phyloP scores from a whole-genome alignment of 2,329 filamentous ascomycete genomes.

The Cladosporium halotolerans region DNA sequence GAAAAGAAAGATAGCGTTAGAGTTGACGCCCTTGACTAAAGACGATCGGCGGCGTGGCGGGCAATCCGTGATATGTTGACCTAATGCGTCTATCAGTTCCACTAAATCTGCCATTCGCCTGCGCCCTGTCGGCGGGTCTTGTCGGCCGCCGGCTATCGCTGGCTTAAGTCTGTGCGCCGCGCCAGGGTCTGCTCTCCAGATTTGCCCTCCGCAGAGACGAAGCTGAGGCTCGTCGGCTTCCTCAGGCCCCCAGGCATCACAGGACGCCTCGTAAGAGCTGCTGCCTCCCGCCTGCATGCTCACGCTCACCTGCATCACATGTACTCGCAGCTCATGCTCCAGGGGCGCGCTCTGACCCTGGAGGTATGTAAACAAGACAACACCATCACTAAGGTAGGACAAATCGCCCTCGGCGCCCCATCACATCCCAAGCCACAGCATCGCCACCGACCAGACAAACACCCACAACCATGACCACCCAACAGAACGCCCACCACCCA shows the following conservation, averaged over 20 bases:
- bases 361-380: too few species aligned
- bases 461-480: background rate
- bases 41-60: background rate
- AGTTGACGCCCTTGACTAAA: slow-evolving; percentile 8
- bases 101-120: background rate
- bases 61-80: slow-evolving; percentile 1
- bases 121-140: background rate
- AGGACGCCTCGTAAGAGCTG: too few species aligned
- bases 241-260: background rate
- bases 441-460: background rate
- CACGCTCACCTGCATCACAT: background rate
- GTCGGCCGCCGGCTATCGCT: background rate
- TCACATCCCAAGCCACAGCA: background rate
- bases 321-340: too few species aligned
- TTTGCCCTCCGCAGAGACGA: background rate
- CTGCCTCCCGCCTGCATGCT: background rate
- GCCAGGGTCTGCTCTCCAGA: background rate
- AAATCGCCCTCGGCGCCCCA: background rate
- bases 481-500: slow-evolving; percentile 5
- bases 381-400: too few species aligned
- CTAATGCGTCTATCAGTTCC: slow-evolving; percentile 1
- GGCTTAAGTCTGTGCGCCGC: background rate
- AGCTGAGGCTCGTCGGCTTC: too few species aligned
- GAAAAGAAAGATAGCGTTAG: background rate
- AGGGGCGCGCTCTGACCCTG: too few species aligned